A percentile compares a stretch with the other conserved stretches of the same genome.
Evolutionary conservation across 106 monocot genomes (phyloP).

Genomic region (Cymbidium sinense): DNA sequence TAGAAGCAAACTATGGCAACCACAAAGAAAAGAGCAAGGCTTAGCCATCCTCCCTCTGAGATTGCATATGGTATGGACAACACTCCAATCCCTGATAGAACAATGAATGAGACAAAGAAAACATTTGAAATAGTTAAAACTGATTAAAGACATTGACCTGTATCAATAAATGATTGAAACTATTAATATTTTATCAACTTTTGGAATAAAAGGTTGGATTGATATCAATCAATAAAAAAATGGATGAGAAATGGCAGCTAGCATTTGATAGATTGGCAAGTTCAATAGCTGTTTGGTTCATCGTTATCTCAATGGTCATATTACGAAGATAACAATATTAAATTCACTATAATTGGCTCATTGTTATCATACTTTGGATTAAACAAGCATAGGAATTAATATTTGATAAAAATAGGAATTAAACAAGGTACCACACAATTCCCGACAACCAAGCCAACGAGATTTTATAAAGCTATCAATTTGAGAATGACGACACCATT

Average conservation of each 20-base stretch:
- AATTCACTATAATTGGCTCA: neutral
- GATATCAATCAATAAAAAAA: neutral
- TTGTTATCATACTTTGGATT: neutral
- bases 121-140: neutral
- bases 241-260: neutral
- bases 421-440: no score
- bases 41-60: constrained; percentile 59
- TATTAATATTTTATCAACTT: neutral
- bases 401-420: neutral
- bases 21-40: constrained; percentile 38
- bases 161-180: neutral
- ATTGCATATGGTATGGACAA: constrained; percentile 68
- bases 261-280: neutral
- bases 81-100: constrained; percentile 49
- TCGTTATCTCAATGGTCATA: neutral
- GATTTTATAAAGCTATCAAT: no score
- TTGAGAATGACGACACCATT: no score
- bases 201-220: neutral
- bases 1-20: constrained; percentile 50
- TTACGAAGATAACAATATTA: neutral
- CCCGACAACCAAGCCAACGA: no score
- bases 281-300: neutral
- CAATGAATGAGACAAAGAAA: neutral
- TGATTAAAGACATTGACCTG: neutral
- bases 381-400: neutral